A percentile compares a stretch with the other conserved stretches of the same genome.
Conservation (phyloP, 495 filamentous ascomycete genomes). For the Cercophora scortea region DNA sequence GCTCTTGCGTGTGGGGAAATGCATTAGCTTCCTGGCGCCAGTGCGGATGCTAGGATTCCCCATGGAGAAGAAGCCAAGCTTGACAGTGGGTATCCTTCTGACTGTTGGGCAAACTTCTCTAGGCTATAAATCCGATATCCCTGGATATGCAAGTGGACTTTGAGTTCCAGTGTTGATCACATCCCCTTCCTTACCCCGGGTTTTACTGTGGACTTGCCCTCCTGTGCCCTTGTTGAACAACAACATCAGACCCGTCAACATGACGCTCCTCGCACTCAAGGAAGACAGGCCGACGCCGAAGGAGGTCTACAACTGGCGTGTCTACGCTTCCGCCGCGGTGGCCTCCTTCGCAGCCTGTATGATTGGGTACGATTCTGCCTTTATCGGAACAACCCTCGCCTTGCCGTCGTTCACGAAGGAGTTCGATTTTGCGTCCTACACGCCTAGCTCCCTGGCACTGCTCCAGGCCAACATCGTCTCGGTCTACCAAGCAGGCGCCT, state of each 20-base stretch:
- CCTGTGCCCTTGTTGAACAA: slow-evolving; percentile 3
- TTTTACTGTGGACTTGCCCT: background rate
- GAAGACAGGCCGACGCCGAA: slow-evolving; percentile 59
- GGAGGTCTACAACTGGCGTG: slow-evolving; percentile 68
- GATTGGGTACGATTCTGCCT: slow-evolving; percentile 65
- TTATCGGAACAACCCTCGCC: slow-evolving; percentile 62
- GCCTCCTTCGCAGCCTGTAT: slow-evolving; percentile 64
- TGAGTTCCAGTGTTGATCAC: too few species aligned
- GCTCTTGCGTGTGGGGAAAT: background rate
- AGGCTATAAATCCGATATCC: slow-evolving; percentile 6
- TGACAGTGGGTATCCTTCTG: slow-evolving; percentile 2
- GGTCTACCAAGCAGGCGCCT: slow-evolving; percentile 60
- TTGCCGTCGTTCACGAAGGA: slow-evolving; percentile 51
- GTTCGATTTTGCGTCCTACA: slow-evolving; percentile 45
- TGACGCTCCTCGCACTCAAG: slow-evolving; percentile 51
- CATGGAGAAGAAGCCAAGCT: slow-evolving; percentile 8
- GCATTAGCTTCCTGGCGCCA: background rate
- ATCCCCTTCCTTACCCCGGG: background rate
- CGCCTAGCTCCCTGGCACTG: slow-evolving; percentile 30
- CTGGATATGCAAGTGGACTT: too few species aligned
- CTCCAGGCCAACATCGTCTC: slow-evolving; percentile 62
- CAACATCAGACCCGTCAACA: slow-evolving; percentile 20
- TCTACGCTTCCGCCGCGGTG: slow-evolving; percentile 53
- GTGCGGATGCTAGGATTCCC: slow-evolving; percentile 3
- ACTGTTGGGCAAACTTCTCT: background rate